phyloP scores from a whole-genome alignment of 495 filamentous ascomycete species.

The Polyplosphaeria fusca region DNA sequence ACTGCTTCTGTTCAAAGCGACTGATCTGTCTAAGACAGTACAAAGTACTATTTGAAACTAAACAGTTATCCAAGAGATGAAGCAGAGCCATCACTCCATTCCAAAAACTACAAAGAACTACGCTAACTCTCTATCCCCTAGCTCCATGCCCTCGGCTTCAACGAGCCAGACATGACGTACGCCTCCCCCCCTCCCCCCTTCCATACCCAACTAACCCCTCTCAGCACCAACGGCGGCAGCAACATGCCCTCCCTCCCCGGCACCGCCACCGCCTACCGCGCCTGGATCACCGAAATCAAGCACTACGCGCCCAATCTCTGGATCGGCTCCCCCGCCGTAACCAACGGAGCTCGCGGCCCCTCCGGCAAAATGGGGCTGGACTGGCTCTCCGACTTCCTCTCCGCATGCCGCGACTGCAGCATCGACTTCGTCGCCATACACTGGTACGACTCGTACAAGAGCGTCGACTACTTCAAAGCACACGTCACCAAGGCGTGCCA shows the following conservation, averaged over 20 bases:
- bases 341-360: slow-evolving; percentile 16
- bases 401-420: slow-evolving; percentile 11
- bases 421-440: slow-evolving; percentile 27
- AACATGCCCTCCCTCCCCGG: slow-evolving; percentile 10
- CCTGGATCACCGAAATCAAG: slow-evolving; percentile 4
- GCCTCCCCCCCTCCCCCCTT: background rate
- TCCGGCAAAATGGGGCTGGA: slow-evolving; percentile 2
- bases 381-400: slow-evolving; percentile 11
- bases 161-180: slow-evolving; percentile 2
- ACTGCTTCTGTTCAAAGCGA: too few relatives aligned
- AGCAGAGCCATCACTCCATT: too few relatives aligned
- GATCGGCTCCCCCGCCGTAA: slow-evolving; percentile 18
- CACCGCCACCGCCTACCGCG: background rate
- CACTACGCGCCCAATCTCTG: background rate
- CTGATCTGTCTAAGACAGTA: too few relatives aligned
- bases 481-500: slow-evolving; percentile 5
- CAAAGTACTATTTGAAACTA: too few relatives aligned
- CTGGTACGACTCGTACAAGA: slow-evolving; percentile 4
- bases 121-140: too few relatives aligned
- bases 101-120: too few relatives aligned
- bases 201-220: background rate
- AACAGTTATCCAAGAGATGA: too few relatives aligned
- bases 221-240: slow-evolving; percentile 50
- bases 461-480: slow-evolving; percentile 20
- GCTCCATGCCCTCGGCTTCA: slow-evolving; percentile 20